Base-by-base conservation (phyloP, 2,329 filamentous ascomycete species). In the Aspergillus ustus region DNA sequence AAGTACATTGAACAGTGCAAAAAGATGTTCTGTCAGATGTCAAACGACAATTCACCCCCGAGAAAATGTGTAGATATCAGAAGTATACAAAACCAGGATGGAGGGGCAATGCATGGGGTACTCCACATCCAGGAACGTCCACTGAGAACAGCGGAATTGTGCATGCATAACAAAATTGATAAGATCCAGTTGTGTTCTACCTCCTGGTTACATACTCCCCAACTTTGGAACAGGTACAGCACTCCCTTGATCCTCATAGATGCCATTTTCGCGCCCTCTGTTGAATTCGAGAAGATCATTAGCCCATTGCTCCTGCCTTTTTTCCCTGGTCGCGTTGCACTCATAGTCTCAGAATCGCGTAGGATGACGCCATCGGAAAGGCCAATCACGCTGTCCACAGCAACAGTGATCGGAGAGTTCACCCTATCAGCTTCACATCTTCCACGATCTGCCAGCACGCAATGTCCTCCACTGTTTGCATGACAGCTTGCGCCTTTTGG, bases 391-490 rank as follows among this genome's bases (percentile, higher is more conserved):
- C 17, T 54, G 57, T 28, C 15, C 7, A 7, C 34, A 19, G 20
- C 45, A 20, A 43, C 20, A 40, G 40, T 29, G 20, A 40, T 59
- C 54, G 57, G 44, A 40, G 44, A 29, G 20, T 11, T 44, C 50
- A 31, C 63, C 66, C 65, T 66, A 68, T 69, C 60, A 59, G 61
- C 57, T 28, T 52, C 20, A n/a, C 20, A 53, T 49, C 40, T 25
- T 20, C 29, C 45, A 37, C 7, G 53, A 59, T 29, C 53, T 53
- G 28, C 63, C 66, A 67, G 71, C 72, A 74, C 72, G 72, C 70
- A 69, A 74, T 74, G 63, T 31, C 52, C 53, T 62, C 70, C 67
- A 67, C 70, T 62, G 19, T 59, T 70, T 70, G 69, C 71, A 72
- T 62, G 13, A 48, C 31, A 40, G 37, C 37, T 49, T 22, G 51